These are phyloP conservation scores for Rhododendron molle DNA, from an alignment of 148 eudicot species.

Conservation along the genomic window DNA sequence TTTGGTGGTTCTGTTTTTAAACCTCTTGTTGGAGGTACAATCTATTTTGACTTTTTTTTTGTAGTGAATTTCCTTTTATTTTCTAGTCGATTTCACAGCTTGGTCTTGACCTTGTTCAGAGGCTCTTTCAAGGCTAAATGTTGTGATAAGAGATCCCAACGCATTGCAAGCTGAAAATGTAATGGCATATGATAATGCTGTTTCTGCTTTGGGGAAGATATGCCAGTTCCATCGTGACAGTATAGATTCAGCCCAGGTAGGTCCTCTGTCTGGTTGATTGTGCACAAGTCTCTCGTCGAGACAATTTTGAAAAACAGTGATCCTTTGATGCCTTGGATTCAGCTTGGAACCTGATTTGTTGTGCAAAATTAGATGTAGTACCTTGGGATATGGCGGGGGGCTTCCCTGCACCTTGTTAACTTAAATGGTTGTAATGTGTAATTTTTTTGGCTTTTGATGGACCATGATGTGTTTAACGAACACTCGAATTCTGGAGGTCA, in stretches of 20 bases:
- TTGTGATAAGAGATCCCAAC: constrained; percentile 61
- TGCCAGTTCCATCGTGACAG: constrained; percentile 78
- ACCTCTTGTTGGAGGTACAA: constrained; percentile 81
- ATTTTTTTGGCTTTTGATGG: neutral
- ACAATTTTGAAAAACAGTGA: neutral
- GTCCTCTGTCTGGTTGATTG: constrained; percentile 8
- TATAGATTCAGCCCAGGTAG: constrained; percentile 80
- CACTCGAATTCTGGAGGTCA: neutral
- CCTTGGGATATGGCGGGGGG: neutral
- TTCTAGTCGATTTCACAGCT: neutral
- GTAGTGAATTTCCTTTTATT: neutral
- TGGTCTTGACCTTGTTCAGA: constrained; percentile 36
- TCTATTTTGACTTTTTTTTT: neutral
- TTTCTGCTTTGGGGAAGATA: constrained; percentile 88
- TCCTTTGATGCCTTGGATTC: neutral
- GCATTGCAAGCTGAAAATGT: constrained; percentile 60
- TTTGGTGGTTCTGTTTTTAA: constrained; percentile 82
- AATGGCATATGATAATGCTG: constrained; percentile 97
- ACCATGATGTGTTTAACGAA: neutral
- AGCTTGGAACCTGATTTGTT: neutral
- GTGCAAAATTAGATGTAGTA: neutral
- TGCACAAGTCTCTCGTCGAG: neutral
- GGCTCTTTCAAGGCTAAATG: constrained; percentile 90
- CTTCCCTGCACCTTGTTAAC: neutral
- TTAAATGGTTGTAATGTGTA: neutral